Evolutionary conservation across 2,329 filamentous ascomycete genomes (phyloP), one percentile per base, ranked within the genome.

Genomic region (Penicillium sp.): DNA sequence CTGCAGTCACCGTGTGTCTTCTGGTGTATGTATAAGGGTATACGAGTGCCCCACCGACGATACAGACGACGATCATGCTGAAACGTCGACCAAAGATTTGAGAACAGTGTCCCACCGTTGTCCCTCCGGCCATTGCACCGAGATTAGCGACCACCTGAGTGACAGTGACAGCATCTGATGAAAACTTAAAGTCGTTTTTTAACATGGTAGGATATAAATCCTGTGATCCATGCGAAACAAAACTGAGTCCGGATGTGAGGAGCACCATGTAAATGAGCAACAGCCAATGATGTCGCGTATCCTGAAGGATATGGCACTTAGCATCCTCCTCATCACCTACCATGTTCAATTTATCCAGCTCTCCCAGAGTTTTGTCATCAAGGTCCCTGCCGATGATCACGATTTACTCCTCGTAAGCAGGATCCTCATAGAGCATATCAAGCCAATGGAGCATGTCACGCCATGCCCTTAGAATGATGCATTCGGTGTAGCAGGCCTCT

Each of bases 381-480:
- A n/a, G n/a, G n/a, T n/a, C n/a, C n/a, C n/a, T n/a, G n/a, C n/a
- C n/a, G n/a, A 48, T 54, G 45, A 71, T 55, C 56, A 71, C 62
- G 26, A 71, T 49, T 56, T 69, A 61, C 1, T 71, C 68, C 60
- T 79, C 78, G 26, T 77, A 76, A 0, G 68, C 59, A 1, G 73
- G 71, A 45, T 79, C 66, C n/a, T 73, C 66, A 5, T 83, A 80
- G 11, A 88, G 79, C 33, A 83, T 75, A 45, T 84, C 74, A 31
- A 92, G 76, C 80, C 87, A 92, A 34, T 75, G 70, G 2, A 91
- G 70, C 23, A 90, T 81, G 2, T 76, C 70, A 11, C 68, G 63
- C 58, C 84, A 81, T 0, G 83, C 81, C 10, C 68, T 70, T 11
- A 87, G 76, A 48, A 92, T 79, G 56, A 90, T 81, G 33, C 78